Percentiles rank a stretch among this genome's conserved stretches.
These are phyloP conservation scores for Hypoxylon sp. DNA, from an alignment of 2,329 filamentous ascomycete genomes.

Conservation along the genomic window DNA sequence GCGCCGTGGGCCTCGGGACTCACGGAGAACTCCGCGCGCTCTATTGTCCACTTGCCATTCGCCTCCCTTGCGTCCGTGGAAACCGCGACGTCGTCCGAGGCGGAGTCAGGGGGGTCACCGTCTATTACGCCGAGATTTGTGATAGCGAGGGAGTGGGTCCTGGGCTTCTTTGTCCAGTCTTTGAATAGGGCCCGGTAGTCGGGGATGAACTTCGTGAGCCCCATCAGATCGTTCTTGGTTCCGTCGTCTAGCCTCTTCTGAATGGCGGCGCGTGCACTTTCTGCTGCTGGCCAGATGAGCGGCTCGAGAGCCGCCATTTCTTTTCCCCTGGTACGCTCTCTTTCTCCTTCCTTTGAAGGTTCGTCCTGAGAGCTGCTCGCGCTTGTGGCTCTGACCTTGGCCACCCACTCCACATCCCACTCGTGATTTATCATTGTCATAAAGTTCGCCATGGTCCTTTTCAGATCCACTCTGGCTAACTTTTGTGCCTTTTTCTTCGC, in stretches of 20 bases:
- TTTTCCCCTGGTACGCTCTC: neutral
- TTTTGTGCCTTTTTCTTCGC: neutral
- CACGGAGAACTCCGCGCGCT: constrained; percentile 41
- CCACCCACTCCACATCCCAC: constrained; percentile 38
- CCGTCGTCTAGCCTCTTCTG: constrained; percentile 48
- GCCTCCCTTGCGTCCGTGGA: neutral
- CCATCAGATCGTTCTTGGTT: constrained; percentile 54
- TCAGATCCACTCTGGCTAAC: constrained; percentile 26
- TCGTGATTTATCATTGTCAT: constrained; percentile 42
- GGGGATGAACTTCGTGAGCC: constrained; percentile 51
- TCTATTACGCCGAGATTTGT: constrained; percentile 49
- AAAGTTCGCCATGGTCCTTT: constrained; percentile 44
- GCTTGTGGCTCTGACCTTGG: constrained; percentile 20
- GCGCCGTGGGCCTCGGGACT: constrained; percentile 36
- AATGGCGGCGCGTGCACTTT: constrained; percentile 51
- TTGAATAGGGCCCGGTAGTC: constrained; percentile 36
- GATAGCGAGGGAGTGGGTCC: constrained; percentile 30
- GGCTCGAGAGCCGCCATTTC: constrained; percentile 19
- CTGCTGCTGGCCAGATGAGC: constrained; percentile 45
- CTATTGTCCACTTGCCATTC: constrained; percentile 33
- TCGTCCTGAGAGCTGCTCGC: neutral
- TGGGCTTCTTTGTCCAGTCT: constrained; percentile 30
- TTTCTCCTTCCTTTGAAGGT: neutral
- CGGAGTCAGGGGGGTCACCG: constrained; percentile 23
- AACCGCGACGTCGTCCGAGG: neutral